Evolutionary conservation across 176 grass and related monocot genomes (phyloP), one percentile per base, ranked within the genome.

Genomic region (Bolboschoenus planiculmis): DNA sequence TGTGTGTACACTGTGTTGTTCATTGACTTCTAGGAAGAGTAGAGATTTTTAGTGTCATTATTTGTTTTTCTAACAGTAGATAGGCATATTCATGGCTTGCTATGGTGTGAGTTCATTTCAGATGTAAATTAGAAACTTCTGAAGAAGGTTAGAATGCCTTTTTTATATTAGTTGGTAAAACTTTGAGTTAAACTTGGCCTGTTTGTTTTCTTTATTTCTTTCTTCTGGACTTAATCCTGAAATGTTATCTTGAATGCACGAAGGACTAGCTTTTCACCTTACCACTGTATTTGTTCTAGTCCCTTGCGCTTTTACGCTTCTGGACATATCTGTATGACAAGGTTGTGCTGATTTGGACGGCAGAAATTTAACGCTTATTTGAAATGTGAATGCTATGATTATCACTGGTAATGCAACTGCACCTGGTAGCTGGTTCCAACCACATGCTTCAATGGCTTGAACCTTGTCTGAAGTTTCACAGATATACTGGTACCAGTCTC

Each of bases 21-120:
- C 59, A 62, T 40, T 57, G 37, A 63, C 58, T 64, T 63, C 24
- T 82, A 82, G 79, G 72, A 47, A 64, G 79, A 82, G 79, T 82
- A 82, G 79, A 82, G 10, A 64, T 64, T 82, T 44, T 82, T 82
- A 82, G 79, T 64, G 79, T 82, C 39, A 82, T 62, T 82, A 30
- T 63, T 82, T 82, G 37, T 61, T 81, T 81, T 64, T 40, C 79
- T 82, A 65, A 82, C 57, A 46, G 79, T 82, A 82, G 79, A 65
- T 80, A 80, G 79, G 36, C 56, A 82, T 82, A 82, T 82, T 82
- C 59, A 80, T 80, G 78, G 54, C 30, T 80, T 82, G 35, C 24
- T 65, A 30, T 64, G 56, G 79, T 48, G 58, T 82, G 57, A 81
- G 79, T 82, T 82, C 43, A 65, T 63, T 64, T 82, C 40, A 82